Evolutionary conservation across 768 basidiomycete species (phyloP).

Genomic region (Tulasnella sp.): DNA sequence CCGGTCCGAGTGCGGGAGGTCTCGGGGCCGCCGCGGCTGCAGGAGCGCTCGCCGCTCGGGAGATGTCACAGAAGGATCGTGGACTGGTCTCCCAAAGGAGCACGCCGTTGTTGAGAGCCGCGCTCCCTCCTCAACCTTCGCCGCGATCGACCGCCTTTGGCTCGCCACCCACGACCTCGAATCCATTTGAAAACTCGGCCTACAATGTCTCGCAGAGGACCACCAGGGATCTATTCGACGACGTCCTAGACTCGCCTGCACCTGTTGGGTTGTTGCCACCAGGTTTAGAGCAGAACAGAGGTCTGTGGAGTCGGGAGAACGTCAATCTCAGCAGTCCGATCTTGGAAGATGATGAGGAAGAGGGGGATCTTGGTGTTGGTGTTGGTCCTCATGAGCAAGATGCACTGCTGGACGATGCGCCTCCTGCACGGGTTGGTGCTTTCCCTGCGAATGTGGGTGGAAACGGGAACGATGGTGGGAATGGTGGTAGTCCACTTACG

Average conservation of each 20-base stretch:
- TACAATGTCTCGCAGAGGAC: background rate
- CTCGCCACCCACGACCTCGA: background rate
- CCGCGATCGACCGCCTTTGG: background rate
- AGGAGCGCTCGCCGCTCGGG: background rate
- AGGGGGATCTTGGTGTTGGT: background rate
- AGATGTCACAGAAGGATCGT: slow-evolving; percentile 6
- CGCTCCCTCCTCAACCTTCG: background rate
- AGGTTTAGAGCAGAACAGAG: background rate
- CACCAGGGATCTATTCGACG: background rate
- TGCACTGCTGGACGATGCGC: slow-evolving; percentile 9
- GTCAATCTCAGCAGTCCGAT: background rate
- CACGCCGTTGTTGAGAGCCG: too few relatives aligned
- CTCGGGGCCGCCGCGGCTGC: background rate
- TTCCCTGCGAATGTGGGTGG: background rate
- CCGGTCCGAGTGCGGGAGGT: background rate
- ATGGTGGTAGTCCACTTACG: too few relatives aligned
- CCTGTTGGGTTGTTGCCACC: slow-evolving; percentile 10
- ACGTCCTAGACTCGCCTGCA: slow-evolving; percentile 5
- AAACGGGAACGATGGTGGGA: too few relatives aligned
- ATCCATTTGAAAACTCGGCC: slow-evolving; percentile 3
- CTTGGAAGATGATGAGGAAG: background rate
- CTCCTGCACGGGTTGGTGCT: background rate
- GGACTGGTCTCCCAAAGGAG: background rate
- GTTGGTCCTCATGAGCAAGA: background rate
- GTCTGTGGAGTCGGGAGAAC: background rate